These are phyloP conservation scores for Adenanthera pavonina DNA, from an alignment of 306 rosid species.

Conservation along the genomic window DNA sequence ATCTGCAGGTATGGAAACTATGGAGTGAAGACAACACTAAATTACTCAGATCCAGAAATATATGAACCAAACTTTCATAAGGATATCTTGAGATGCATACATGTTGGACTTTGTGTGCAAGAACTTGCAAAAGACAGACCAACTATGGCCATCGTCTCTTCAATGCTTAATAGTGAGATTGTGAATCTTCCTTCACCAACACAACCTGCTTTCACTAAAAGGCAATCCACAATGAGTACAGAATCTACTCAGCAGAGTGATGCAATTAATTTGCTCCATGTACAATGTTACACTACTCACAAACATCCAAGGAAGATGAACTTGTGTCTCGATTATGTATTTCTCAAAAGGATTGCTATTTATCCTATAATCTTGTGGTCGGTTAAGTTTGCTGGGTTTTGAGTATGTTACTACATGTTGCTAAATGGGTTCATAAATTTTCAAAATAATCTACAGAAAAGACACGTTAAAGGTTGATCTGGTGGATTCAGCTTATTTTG, in stretches of 20 bases:
- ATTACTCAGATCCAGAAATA: neutral
- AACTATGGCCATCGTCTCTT: neutral
- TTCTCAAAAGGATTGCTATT: too few relatives aligned
- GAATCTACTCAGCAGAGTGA: neutral
- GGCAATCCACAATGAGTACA: neutral
- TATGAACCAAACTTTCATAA: neutral
- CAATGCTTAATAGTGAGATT: constrained; percentile 3
- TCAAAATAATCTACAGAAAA: too few relatives aligned
- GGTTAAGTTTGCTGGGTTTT: too few relatives aligned
- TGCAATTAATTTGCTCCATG: too few relatives aligned
- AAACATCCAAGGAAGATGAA: too few relatives aligned
- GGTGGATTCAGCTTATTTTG: too few relatives aligned
- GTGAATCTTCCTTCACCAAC: neutral
- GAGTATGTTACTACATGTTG: too few relatives aligned
- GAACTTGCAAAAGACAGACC: constrained; percentile 6
- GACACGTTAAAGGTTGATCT: too few relatives aligned
- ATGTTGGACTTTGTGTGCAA: neutral
- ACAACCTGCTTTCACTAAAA: neutral
- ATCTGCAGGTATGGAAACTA: constrained; percentile 11
- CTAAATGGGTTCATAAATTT: too few relatives aligned
- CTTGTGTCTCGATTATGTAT: too few relatives aligned
- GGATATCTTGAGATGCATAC: constrained; percentile 3
- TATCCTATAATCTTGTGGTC: too few relatives aligned
- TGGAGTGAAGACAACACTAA: neutral
- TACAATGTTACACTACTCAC: too few relatives aligned